Evolutionary conservation across 306 rosid species (phyloP).

Genomic region (Lupinus albus): DNA sequence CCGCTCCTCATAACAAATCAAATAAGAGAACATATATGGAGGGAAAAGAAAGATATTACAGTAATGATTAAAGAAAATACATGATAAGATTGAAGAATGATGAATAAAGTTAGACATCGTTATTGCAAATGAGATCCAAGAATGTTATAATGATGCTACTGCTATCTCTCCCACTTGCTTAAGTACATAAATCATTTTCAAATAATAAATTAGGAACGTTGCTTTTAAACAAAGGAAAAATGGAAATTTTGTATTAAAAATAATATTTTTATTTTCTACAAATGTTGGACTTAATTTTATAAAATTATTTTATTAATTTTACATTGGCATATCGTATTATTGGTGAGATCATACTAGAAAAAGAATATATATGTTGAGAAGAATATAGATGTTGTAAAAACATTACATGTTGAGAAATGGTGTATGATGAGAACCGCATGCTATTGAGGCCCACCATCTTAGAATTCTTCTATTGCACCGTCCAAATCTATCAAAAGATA

Average conservation of each 20-base stretch:
- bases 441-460: too few species aligned
- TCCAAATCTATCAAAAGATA: too few species aligned
- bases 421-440: too few species aligned
- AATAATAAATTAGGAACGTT: too few species aligned
- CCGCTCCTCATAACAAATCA: not conserved
- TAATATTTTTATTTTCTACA: too few species aligned
- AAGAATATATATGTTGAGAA: not conserved
- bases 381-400: not conserved
- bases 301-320: too few species aligned
- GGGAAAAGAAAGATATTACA: not conserved
- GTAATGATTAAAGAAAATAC: not conserved
- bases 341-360: constrained; percentile 21
- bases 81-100: constrained; percentile 8
- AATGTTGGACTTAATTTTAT: too few species aligned
- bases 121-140: constrained; percentile 34
- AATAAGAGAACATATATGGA: not conserved
- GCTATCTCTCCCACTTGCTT: constrained; percentile 3
- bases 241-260: too few species aligned
- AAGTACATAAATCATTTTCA: not conserved
- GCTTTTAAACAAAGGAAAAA: too few species aligned
- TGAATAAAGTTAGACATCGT: constrained; percentile 39
- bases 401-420: too few species aligned
- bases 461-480: too few species aligned
- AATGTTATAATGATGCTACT: constrained; percentile 26
- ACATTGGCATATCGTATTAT: constrained; percentile 5